Evolutionary conservation across 805 yeast genomes (phyloP).

Genomic region (Candida endomychidarum): DNA sequence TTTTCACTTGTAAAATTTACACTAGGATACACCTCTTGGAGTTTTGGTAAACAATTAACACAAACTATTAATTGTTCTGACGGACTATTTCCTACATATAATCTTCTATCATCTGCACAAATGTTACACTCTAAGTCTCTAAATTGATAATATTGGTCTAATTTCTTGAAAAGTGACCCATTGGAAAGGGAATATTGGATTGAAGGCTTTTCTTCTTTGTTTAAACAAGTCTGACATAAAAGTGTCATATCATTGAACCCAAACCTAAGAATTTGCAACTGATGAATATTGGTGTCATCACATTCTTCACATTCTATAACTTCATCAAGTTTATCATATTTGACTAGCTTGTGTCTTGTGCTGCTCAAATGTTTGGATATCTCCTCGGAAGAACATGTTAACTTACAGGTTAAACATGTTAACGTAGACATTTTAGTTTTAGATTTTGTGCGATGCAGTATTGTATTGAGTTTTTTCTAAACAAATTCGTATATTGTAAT

Average conservation of each 20-base stretch:
- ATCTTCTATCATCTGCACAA: constrained; percentile 44
- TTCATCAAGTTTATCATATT: constrained; percentile 36
- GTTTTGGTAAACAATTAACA: constrained; percentile 38
- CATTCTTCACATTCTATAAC: constrained; percentile 57
- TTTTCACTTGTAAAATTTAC: constrained; percentile 41
- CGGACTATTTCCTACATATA: constrained; percentile 31
- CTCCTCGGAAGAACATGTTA: constrained; percentile 18
- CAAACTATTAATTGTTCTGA: constrained; percentile 36
- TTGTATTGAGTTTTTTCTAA: too few relatives aligned
- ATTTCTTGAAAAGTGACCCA: constrained; percentile 53
- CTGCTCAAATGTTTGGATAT: constrained; percentile 53
- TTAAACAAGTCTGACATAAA: constrained; percentile 47
- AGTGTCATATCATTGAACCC: constrained; percentile 57
- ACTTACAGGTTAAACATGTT: constrained; percentile 15
- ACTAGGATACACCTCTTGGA: constrained; percentile 7
- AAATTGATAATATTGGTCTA: constrained; percentile 47
- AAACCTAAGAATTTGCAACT: constrained; percentile 48
- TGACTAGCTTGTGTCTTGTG: constrained; percentile 53
- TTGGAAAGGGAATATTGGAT: constrained; percentile 52
- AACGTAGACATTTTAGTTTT: constrained; percentile 9
- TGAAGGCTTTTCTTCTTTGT: constrained; percentile 44
- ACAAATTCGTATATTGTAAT: too few relatives aligned
- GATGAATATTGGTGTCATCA: constrained; percentile 51
- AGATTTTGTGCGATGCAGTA: neutral
- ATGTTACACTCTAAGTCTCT: constrained; percentile 49